Base-by-base conservation (phyloP, 306 rosid genomes). In the Quercus wislizeni region DNA sequence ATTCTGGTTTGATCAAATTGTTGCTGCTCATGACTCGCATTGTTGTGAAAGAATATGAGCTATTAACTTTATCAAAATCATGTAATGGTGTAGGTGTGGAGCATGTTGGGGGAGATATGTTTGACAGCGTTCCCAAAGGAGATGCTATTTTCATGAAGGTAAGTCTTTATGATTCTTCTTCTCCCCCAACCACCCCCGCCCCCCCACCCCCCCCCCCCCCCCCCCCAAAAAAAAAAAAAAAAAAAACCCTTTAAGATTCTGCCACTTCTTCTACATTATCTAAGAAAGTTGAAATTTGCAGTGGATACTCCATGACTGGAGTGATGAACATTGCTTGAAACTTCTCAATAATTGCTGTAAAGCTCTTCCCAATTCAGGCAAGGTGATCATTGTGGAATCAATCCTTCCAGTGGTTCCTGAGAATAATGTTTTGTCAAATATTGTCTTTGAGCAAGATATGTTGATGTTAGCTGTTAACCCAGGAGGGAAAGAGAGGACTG, bases 311-410 rank as follows among this genome's bases (percentile, higher is more conserved):
- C 41, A 35, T 35, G 41, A 35, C 41, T 35, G 41, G 41, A 35
- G 41, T 35, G 2, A 35, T 35, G 41, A 35, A 27, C 41, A 62
- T 13, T 81, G 88, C 80, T 56, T 75, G 54, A 78, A 74, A 18
- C 68, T 85, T 14, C 73, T 81, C 23, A 85, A 81, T 8, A 73
- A 85, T 63, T 81, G 83, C 77, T 78, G 55, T 31, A 67, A 69
- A n/a, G 76, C 85, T 7, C 54, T 85, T 23, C 83, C 85, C 5
- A 28, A 71, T 3, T 19, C 56, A 4, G 82, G 87, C 55, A 84
- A 76, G 14, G 83, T 74, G 27, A 78, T 78, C 8, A 33, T 81
- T 51, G 75, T 81, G 69, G 85, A 81, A 14, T 52, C 74, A 19
- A 12, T 77, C 81, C 80, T 74, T 74, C 83, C 41, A 6, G 41